Evolutionary conservation across 345 rosid genomes (phyloP).

Genomic region (Acer saccharum): DNA sequence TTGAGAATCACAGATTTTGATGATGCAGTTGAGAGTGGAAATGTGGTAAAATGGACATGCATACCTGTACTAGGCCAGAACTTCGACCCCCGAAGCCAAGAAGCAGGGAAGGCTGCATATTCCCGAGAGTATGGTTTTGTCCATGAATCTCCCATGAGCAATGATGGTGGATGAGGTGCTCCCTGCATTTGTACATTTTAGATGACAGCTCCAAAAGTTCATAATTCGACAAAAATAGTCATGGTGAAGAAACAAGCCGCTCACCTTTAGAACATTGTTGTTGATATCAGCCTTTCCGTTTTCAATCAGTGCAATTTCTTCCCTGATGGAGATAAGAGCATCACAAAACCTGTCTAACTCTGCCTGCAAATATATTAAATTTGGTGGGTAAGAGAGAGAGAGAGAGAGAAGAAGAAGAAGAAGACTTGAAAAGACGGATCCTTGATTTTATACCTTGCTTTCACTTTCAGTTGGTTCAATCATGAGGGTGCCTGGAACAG

Average conservation of each 20-base stretch:
- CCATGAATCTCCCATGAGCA: slow-evolving; percentile 98
- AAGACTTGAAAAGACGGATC: background rate
- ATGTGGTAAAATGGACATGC: background rate
- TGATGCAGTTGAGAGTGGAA: background rate
- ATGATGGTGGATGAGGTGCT: slow-evolving; percentile 98
- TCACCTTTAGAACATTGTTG: slow-evolving; percentile 95
- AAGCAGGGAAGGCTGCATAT: slow-evolving; percentile 94
- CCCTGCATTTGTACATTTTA: slow-evolving; percentile 56
- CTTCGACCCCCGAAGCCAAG: slow-evolving; percentile 89
- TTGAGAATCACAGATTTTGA: background rate
- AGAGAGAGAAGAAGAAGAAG: background rate
- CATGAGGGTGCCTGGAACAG: slow-evolving; percentile 99
- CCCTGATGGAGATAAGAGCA: slow-evolving; percentile 92
- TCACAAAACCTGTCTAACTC: slow-evolving; percentile 96
- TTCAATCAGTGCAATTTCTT: slow-evolving; percentile 92
- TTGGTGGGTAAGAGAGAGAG: slow-evolving; percentile 13
- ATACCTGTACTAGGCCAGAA: slow-evolving; percentile 96
- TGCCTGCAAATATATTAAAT: slow-evolving; percentile 60
- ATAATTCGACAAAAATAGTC: background rate
- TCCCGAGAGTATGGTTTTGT: slow-evolving; percentile 87
- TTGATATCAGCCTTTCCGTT: slow-evolving; percentile 88
- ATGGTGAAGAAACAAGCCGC: background rate
- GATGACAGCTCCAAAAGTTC: slow-evolving; percentile 4
- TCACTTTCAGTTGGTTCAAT: slow-evolving; percentile 99
- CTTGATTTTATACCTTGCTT: slow-evolving; percentile 71